These are phyloP conservation scores for Fusarium citri DNA, from an alignment of 2,329 filamentous ascomycete genomes.

Conservation along the genomic window DNA sequence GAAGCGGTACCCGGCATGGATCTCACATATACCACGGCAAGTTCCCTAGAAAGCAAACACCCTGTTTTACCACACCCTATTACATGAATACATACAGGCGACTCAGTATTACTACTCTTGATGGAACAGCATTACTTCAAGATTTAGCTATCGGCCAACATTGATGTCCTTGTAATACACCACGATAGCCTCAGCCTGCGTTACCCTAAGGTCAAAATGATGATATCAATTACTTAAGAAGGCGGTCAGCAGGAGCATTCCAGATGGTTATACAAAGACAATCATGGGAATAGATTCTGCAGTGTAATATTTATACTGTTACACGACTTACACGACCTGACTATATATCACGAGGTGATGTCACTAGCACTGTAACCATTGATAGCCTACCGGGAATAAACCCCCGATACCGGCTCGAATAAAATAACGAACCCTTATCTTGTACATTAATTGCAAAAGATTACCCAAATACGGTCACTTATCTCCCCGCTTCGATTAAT, in stretches of 20 bases:
- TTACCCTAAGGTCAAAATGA: not conserved
- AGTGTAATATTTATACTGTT: not conserved
- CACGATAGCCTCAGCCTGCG: not conserved
- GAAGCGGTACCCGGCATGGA: not conserved
- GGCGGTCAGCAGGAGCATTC: not conserved
- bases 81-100: not conserved
- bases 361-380: not conserved
- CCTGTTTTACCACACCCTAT: not conserved
- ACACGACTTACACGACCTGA: conserved; percentile 4
- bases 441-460: conserved; percentile 22
- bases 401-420: conserved; percentile 26
- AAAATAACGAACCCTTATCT: conserved; percentile 26
- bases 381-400: conserved; percentile 14
- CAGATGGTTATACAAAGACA: not conserved
- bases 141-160: not conserved
- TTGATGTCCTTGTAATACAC: not conserved
- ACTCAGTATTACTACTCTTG: no score
- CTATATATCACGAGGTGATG: conserved; percentile 7
- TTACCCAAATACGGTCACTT: conserved; percentile 24
- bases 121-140: not conserved
- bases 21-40: not conserved
- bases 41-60: not conserved
- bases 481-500: conserved; percentile 36
- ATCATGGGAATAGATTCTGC: conserved; percentile 1
- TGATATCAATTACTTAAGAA: not conserved